Evolutionary conservation across 2,329 filamentous ascomycete genomes (phyloP), one percentile per base, ranked within the genome.

Genomic region (Drechslerella stenobrocha): DNA sequence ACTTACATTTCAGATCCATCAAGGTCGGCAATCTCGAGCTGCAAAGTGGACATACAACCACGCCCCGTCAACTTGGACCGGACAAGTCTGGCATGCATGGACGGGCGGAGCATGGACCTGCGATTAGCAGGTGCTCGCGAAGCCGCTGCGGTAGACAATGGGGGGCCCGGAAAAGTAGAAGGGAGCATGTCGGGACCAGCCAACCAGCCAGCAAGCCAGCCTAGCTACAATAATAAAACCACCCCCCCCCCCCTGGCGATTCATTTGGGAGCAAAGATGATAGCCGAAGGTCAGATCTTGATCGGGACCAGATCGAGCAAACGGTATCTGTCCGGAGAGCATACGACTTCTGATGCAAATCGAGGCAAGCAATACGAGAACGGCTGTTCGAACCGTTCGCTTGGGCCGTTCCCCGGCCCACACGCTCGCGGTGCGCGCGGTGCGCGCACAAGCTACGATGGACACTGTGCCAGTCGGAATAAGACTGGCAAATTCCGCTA

Each of bases 271-370:
- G n/a, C n/a, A n/a, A 50, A 66, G 52, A 66, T 66, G 61, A 67
- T 67, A 67, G 56, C 63, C 63, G 63, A 67, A 60, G 42, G 50
- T 52, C 50, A 67, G 63, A 67, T 67, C 63, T 67, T 67, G 63
- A 67, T 67, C 63, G 52, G 53, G 63, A 60, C 55, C 55, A 67
- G 63, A 67, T 67, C 63, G 55, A 67, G 63, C 63, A 56, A 60
- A 56, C 55, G 50, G 53, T 58, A 58, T 66, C 53, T 66, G 52
- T 46, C 47, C 53, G 53, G 61, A 56, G 55, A 47, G 44, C 55
- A 55, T 67, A 23, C 44, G 20, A 47, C 28, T 20, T 18, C 22
- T 40, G 51, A 55, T 67, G 63, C 55, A 55, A 67, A 67, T 67
- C 45, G 55, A 67, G 63, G 63, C 45, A 59, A 60, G 63, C 63